phyloP scores from a whole-genome alignment of 2,329 filamentous ascomycete species.

The Fusarium nelsonii region DNA sequence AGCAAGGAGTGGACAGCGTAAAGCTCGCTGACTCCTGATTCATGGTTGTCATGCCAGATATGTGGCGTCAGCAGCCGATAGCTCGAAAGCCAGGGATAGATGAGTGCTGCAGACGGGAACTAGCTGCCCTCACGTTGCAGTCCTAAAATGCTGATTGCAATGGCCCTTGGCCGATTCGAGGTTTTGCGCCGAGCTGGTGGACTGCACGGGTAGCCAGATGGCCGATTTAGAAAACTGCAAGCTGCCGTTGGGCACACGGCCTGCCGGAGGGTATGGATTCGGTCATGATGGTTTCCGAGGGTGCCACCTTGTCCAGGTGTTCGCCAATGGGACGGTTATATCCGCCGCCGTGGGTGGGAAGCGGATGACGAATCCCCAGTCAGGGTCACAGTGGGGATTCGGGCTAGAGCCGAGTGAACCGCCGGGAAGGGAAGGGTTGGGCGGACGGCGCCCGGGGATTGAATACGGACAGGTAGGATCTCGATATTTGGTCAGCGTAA shows the following conservation, averaged over 20 bases:
- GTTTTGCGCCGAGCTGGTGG: slow-evolving; percentile 47
- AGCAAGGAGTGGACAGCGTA: slow-evolving; percentile 29
- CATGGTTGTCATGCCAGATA: slow-evolving; percentile 48
- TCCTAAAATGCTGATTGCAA: slow-evolving; percentile 35
- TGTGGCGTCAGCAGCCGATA: slow-evolving; percentile 49
- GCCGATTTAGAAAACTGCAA: slow-evolving; percentile 46
- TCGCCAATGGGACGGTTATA: slow-evolving; percentile 54
- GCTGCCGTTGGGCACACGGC: slow-evolving; percentile 45
- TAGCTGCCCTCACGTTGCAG: slow-evolving; percentile 33
- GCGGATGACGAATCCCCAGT: slow-evolving; percentile 52
- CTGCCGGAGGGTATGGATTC: slow-evolving; percentile 42
- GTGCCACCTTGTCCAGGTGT: slow-evolving; percentile 48
- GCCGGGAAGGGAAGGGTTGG: slow-evolving; percentile 50
- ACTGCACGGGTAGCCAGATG: slow-evolving; percentile 33
- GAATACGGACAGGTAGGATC: slow-evolving; percentile 41
- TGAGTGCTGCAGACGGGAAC: slow-evolving; percentile 36
- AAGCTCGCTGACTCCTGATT: slow-evolving; percentile 40
- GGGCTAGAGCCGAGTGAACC: slow-evolving; percentile 56
- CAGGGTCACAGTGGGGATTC: slow-evolving; percentile 52
- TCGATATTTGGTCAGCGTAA: slow-evolving; percentile 45
- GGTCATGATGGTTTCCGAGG: slow-evolving; percentile 45
- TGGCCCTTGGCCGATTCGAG: slow-evolving; percentile 50
- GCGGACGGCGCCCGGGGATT: slow-evolving; percentile 41
- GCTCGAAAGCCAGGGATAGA: slow-evolving; percentile 36
- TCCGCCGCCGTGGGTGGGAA: slow-evolving; percentile 49